Evolutionary conservation across 257 asterid species (phyloP).

Genomic region (Solanum chmielewskii): DNA sequence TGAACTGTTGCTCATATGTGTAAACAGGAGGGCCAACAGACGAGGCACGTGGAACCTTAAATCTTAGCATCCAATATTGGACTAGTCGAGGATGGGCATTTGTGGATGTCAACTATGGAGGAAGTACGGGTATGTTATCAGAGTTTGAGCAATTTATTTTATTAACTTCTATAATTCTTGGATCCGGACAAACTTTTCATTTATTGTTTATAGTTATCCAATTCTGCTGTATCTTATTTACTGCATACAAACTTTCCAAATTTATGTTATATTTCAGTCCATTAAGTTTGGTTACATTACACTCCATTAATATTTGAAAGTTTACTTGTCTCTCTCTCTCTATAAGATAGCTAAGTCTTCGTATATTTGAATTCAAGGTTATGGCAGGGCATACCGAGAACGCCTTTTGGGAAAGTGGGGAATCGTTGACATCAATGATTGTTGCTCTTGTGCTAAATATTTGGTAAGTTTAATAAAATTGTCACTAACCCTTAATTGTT

Average conservation of each 20-base stretch:
- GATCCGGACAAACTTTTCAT: not conserved
- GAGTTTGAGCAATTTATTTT: not conserved
- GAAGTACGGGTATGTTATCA: constrained; percentile 67
- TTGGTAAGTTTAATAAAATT: constrained; percentile 30
- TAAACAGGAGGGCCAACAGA: constrained; percentile 86
- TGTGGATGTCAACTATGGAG: constrained; percentile 97
- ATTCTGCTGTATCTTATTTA: not conserved
- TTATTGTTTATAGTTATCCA: not conserved
- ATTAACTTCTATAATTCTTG: not conserved
- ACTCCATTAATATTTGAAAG: not conserved
- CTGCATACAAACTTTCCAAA: not conserved
- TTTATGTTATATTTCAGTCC: not conserved
- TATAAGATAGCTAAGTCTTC: not conserved
- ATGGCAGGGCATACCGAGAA: constrained; percentile 87
- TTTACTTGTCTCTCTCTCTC: not conserved
- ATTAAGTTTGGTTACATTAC: not conserved
- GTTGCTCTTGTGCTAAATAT: constrained; percentile 89
- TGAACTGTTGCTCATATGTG: not conserved
- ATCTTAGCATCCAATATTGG: constrained; percentile 80
- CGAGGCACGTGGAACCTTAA: constrained; percentile 76
- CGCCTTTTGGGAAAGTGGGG: constrained; percentile 85
- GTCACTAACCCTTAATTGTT: not conserved
- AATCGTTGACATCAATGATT: constrained; percentile 80
- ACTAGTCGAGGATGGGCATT: constrained; percentile 99
- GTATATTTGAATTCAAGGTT: constrained; percentile 38